Evolutionary conservation across 345 rosid species (phyloP).

Genomic region (Eutrema japonicum): DNA sequence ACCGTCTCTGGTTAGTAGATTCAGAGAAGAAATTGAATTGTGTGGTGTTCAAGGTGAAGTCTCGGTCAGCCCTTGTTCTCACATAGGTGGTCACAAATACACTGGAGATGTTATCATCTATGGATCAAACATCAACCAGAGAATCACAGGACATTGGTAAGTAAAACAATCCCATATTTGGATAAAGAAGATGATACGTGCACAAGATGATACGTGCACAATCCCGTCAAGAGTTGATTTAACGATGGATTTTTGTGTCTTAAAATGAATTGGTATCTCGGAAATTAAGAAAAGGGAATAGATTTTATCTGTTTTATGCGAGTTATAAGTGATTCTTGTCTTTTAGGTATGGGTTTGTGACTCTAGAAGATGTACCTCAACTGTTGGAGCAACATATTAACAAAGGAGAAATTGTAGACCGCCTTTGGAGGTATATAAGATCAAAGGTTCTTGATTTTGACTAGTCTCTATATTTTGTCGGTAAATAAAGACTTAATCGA

Average conservation of each 20-base stretch:
- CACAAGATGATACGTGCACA: too few relatives aligned
- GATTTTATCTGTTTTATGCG: not conserved
- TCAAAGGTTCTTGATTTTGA: slow-evolving; percentile 22
- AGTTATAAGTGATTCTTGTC: not conserved
- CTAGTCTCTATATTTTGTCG: not conserved
- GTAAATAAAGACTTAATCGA: not conserved
- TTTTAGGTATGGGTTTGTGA: slow-evolving; percentile 82
- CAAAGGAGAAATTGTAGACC: slow-evolving; percentile 78
- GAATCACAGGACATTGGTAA: slow-evolving; percentile 86
- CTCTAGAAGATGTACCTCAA: slow-evolving; percentile 72
- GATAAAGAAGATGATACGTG: not conserved
- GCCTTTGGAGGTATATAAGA: slow-evolving; percentile 79
- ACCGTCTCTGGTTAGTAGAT: slow-evolving; percentile 75
- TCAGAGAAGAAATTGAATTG: slow-evolving; percentile 80
- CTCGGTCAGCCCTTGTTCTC: slow-evolving; percentile 96
- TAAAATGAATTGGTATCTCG: not conserved
- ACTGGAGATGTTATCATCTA: slow-evolving; percentile 95
- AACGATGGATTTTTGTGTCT: not conserved
- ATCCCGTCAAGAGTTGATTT: slow-evolving; percentile 4
- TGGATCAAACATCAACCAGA: slow-evolving; percentile 59
- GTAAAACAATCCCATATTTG: slow-evolving; percentile 20
- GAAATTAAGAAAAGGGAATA: not conserved
- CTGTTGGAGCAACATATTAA: slow-evolving; percentile 74
- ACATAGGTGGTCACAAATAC: slow-evolving; percentile 90
- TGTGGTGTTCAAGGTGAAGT: slow-evolving; percentile 77